phyloP scores from a whole-genome alignment of 2,329 filamentous ascomycete species.

The Leptographium radiaticola region DNA sequence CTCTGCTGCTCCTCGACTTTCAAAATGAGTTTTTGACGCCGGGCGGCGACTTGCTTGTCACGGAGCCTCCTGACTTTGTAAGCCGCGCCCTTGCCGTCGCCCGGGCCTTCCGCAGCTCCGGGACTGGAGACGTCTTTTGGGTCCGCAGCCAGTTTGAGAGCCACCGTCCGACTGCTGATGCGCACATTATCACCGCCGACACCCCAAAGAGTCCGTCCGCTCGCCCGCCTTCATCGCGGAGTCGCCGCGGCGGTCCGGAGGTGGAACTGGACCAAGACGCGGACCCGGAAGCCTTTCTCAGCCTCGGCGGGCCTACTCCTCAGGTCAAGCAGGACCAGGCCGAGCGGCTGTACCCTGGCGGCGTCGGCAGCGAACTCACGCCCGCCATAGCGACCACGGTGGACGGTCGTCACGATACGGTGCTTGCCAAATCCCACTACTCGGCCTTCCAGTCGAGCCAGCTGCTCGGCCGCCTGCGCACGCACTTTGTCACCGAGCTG shows the following conservation, averaged over 20 bases:
- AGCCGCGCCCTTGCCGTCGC: constrained; percentile 54
- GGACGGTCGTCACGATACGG: constrained; percentile 32
- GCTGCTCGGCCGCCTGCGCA: constrained; percentile 64
- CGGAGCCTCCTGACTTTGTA: constrained; percentile 51
- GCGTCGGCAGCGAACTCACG: constrained; percentile 32
- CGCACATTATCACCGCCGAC: constrained; percentile 34
- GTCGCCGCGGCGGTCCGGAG: constrained; percentile 5
- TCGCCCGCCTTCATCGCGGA: background rate
- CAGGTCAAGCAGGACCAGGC: constrained; percentile 14
- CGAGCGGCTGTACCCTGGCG: constrained; percentile 29
- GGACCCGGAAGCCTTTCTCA: constrained; percentile 25
- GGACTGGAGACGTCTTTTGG: constrained; percentile 67
- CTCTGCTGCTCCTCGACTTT: constrained; percentile 71
- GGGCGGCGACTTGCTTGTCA: constrained; percentile 54
- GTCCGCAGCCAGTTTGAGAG: constrained; percentile 61
- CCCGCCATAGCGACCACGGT: constrained; percentile 26
- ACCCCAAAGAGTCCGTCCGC: background rate
- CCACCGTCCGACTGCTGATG: constrained; percentile 42
- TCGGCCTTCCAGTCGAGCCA: constrained; percentile 71
- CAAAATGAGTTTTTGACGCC: constrained; percentile 78
- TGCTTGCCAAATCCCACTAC: constrained; percentile 63
- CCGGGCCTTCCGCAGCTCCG: constrained; percentile 57
- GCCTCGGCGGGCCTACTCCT: constrained; percentile 2
- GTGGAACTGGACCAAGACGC: constrained; percentile 14
- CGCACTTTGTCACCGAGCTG: constrained; percentile 77